Conservation (phyloP, 805 yeast species). For the Myxozyma monticola region DNA sequence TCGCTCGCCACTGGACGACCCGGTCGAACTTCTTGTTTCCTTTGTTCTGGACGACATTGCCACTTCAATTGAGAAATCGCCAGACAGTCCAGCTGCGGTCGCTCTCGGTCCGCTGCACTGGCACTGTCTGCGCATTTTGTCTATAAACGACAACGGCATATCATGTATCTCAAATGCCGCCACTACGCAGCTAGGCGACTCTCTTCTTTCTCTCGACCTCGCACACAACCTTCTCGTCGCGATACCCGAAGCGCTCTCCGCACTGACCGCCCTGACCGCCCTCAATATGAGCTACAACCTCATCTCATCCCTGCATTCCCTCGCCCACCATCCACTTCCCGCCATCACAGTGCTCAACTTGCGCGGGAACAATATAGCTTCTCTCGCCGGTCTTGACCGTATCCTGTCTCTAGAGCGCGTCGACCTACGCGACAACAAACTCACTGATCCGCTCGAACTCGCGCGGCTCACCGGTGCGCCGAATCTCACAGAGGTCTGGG, state of each 20-base stretch:
- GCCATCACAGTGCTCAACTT: constrained; percentile 29
- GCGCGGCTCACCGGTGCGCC: constrained; percentile 30
- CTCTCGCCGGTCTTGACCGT: constrained; percentile 33
- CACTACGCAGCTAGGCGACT: constrained; percentile 39
- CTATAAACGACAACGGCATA: constrained; percentile 46
- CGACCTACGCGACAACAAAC: constrained; percentile 33
- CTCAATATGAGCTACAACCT: constrained; percentile 66
- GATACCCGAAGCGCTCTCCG: constrained; percentile 56
- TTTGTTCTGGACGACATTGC: constrained; percentile 55
- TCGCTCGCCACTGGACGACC: constrained; percentile 51
- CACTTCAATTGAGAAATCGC: constrained; percentile 1
- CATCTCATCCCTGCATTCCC: constrained; percentile 24
- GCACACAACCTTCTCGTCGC: constrained; percentile 53
- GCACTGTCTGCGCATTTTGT: constrained; percentile 45
- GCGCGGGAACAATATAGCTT: constrained; percentile 31
- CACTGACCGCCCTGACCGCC: constrained; percentile 54
- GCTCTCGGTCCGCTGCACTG: constrained; percentile 36
- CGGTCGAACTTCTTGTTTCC: constrained; percentile 51
- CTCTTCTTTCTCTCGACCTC: constrained; percentile 50
- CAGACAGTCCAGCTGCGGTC: constrained; percentile 11
- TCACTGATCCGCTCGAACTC: constrained; percentile 32
- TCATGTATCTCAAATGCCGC: constrained; percentile 36
- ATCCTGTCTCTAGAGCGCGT: constrained; percentile 30
- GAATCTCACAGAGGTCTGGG: constrained; percentile 33
- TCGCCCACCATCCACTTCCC: constrained; percentile 28